Conservation (phyloP, 148 eudicot genomes). For the Pouteria glomerata region DNA sequence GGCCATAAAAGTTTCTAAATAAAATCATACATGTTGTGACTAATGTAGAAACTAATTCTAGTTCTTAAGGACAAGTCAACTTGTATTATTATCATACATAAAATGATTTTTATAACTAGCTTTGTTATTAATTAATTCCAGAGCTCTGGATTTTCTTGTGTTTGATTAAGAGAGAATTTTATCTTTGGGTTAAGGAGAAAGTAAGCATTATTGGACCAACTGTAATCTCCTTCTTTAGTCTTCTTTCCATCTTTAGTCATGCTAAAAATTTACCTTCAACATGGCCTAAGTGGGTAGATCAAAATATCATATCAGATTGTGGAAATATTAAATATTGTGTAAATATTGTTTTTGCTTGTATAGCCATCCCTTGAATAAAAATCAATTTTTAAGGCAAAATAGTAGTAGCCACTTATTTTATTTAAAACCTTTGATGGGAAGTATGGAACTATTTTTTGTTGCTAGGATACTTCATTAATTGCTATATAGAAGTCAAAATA, state of each 20-base stretch:
- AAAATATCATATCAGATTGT: not conserved
- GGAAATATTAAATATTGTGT: not conserved
- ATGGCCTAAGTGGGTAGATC: not conserved
- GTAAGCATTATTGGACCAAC: no score
- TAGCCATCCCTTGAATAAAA: not conserved
- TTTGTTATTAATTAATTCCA: not conserved
- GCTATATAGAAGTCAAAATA: not conserved
- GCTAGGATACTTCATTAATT: not conserved
- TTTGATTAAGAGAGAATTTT: not conserved
- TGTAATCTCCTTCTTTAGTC: not conserved
- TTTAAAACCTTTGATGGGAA: not conserved
- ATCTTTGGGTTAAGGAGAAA: not conserved
- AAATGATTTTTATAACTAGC: not conserved
- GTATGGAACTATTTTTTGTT: not conserved
- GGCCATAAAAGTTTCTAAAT: not conserved
- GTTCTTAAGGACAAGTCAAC: not conserved
- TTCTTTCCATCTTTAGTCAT: not conserved
- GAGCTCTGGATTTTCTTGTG: not conserved
- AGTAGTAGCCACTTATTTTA: not conserved
- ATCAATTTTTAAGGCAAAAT: not conserved
- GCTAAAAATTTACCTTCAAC: not conserved
- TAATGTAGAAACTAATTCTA: not conserved
- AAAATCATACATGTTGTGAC: not conserved
- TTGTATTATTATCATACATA: not conserved
- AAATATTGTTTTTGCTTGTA: not conserved